Base-by-base conservation (phyloP, 257 asterid genomes). In the Nicotiana sylvestris region DNA sequence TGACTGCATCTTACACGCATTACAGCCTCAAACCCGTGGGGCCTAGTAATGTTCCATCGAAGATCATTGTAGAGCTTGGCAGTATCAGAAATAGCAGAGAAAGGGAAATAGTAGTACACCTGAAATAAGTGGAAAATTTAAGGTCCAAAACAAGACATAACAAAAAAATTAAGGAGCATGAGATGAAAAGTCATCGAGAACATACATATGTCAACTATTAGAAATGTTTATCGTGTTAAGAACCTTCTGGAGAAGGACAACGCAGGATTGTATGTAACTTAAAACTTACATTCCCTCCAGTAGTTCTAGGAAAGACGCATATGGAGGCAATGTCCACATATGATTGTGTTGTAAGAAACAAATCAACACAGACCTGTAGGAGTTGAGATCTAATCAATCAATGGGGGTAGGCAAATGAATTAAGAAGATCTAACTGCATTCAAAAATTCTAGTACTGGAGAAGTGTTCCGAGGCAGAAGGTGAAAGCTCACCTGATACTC, bases 1-100 rank as follows among this genome's bases (percentile, higher is more conserved):
- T 92, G 94, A 91, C 99, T 96, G 92, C 99, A 94, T 89, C 99
- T 92, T 81, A 96, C 98, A 85, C 98, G 99, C 99, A 96, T 96
- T 83, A 96, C 99, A n/a, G 99, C 98, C 90, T 96, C 99, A 87
- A 93, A 90, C 77, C 98, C 99, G 90, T 96, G 99, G 13, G 98
- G 97, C 88, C 99, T 92, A 9, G 93, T 90, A 82, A 96, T 94
- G 83, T 94, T 96, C 99, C 99, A 96, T 68, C 99, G 97, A 43
- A 96, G 97, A 89, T 96, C 99, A 88, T 96, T 96, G 90, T 90
- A 91, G 60, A 94, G 97, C 91, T 96, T 96, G 79, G 99, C 88
- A 61, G 97, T 84, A 89, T 96, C 99, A 80, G 99, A 91, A 79
- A 92, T 87, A 81, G 96, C 99, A 77, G 99, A 96, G 86, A 96